phyloP scores from a whole-genome alignment of 208 protist species.

The Plasmodiophora brassicae region DNA sequence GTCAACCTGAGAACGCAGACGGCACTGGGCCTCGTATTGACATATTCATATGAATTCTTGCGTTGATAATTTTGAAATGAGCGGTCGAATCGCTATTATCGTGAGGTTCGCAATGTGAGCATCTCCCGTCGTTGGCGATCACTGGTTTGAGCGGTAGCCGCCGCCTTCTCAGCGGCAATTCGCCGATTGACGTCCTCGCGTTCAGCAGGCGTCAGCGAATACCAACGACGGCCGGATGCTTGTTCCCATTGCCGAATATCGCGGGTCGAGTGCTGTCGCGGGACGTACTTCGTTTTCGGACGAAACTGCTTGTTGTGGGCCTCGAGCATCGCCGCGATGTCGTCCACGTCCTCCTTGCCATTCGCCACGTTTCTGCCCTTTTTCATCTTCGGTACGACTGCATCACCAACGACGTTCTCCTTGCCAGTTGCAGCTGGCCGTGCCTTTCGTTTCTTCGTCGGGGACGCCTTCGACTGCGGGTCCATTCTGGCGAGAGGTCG shows the following conservation, averaged over 20 bases:
- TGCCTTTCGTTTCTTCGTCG: not conserved
- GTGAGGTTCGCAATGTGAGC: no score
- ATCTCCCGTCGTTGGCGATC: no score
- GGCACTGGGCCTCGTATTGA: no score
- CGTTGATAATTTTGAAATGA: no score
- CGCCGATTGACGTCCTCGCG: not conserved
- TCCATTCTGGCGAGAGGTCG: no score
- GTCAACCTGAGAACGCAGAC: no score
- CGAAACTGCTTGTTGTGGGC: not conserved
- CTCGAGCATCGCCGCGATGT: not conserved
- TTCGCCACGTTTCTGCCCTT: not conserved
- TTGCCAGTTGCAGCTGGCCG: not conserved
- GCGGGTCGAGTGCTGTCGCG: not conserved
- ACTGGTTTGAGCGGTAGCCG: no score
- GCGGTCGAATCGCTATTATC: no score
- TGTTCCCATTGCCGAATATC: not conserved
- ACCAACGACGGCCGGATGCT: not conserved
- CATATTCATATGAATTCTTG: no score
- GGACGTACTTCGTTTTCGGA: not conserved
- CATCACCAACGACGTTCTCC: not conserved
- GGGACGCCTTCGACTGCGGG: not conserved
- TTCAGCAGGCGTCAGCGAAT: not conserved
- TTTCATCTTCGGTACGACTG: not conserved
- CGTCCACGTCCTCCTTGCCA: conserved; percentile 12
- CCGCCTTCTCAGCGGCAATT: not conserved